phyloP scores from a whole-genome alignment of 805 yeast genomes.

The Candida fluviatilis region DNA sequence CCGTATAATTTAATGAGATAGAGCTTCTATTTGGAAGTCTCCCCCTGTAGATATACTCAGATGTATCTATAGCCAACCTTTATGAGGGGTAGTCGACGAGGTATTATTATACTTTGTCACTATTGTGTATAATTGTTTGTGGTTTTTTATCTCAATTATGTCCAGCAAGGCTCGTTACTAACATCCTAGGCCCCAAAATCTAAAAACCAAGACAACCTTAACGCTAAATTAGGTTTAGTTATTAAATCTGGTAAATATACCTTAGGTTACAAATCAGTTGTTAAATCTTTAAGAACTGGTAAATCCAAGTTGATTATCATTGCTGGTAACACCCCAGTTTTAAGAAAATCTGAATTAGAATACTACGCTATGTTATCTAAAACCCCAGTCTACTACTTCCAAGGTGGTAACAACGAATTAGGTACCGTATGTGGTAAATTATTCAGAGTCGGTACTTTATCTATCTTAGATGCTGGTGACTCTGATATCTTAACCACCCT shows the following conservation, averaged over 20 bases:
- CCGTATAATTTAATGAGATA: slow-evolving; percentile 46
- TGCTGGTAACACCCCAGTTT: slow-evolving; percentile 99
- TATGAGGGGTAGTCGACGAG: too few species aligned
- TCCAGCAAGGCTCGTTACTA: slow-evolving; percentile 3
- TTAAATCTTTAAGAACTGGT: slow-evolving; percentile 97
- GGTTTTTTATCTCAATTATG: neutral
- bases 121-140: neutral
- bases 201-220: slow-evolving; percentile 91
- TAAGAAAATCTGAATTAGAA: slow-evolving; percentile 99
- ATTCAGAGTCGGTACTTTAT: slow-evolving; percentile 98
- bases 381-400: slow-evolving; percentile 97
- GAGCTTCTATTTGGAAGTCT: neutral
- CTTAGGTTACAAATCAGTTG: slow-evolving; percentile 98
- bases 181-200: slow-evolving; percentile 87
- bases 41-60: neutral
- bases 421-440: slow-evolving; percentile 99
- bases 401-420: slow-evolving; percentile 99
- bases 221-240: slow-evolving; percentile 96
- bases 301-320: slow-evolving; percentile 97
- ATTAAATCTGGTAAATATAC: slow-evolving; percentile 99
- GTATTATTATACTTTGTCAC: too few species aligned
- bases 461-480: slow-evolving; percentile 98
- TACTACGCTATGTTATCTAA: slow-evolving; percentile 99
- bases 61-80: neutral
- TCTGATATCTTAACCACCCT: slow-evolving; percentile 87